These are phyloP conservation scores for Verticillium albo-atrum DNA, from an alignment of 2,329 filamentous ascomycete genomes.

Conservation along the genomic window DNA sequence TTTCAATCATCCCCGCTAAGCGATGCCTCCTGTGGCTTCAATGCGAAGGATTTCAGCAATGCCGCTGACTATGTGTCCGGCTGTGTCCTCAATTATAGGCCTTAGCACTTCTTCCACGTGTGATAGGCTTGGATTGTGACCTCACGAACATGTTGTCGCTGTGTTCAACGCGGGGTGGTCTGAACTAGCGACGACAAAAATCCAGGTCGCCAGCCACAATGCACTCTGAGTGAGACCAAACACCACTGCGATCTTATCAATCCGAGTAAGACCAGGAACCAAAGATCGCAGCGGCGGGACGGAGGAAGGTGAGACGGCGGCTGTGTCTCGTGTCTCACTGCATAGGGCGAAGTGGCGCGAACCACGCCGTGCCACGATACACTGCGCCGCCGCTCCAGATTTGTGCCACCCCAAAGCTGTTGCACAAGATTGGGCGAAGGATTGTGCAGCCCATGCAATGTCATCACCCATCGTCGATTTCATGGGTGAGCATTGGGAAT, in stretches of 20 bases:
- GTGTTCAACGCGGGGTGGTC: too few species aligned
- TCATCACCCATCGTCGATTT: neutral
- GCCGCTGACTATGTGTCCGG: too few species aligned
- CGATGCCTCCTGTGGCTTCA: too few species aligned
- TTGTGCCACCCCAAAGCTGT: neutral
- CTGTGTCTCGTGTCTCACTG: neutral
- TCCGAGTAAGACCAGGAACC: neutral
- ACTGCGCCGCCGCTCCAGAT: neutral
- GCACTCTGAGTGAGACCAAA: neutral
- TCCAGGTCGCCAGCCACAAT: neutral
- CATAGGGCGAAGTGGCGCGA: neutral
- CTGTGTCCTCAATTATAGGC: too few species aligned
- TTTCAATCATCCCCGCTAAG: too few species aligned
- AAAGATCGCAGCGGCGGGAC: neutral
- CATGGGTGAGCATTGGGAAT: neutral
- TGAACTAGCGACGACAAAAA: too few species aligned
- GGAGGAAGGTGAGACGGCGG: neutral
- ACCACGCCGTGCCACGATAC: neutral
- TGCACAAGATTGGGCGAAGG: neutral
- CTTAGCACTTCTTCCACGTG: too few species aligned
- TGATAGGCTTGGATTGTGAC: too few species aligned
- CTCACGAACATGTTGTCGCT: too few species aligned
- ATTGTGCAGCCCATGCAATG: neutral
- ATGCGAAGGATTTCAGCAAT: too few species aligned
- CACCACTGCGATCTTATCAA: neutral